A percentile compares a stretch with the other conserved stretches of the same genome.
Evolutionary conservation across 2,329 filamentous ascomycete genomes (phyloP).

Genomic region (Pseudogymnoascus sp.): DNA sequence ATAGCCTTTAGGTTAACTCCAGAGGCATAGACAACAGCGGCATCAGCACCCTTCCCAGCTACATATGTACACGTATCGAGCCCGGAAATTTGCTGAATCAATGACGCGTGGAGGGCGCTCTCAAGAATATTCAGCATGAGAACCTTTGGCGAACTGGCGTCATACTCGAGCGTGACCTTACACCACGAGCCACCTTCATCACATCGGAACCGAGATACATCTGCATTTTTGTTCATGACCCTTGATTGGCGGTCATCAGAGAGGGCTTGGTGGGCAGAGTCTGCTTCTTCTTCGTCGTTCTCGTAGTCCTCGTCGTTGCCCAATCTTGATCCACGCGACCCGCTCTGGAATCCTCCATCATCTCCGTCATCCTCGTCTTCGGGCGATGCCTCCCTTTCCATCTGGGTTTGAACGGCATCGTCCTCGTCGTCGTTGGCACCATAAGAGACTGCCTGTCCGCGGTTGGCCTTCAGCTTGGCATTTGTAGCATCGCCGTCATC

Average conservation of each 20-base stretch:
- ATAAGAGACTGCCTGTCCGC: slow-evolving; percentile 75
- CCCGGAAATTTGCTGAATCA: slow-evolving; percentile 78
- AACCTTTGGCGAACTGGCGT: slow-evolving; percentile 73
- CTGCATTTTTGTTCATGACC: slow-evolving; percentile 52
- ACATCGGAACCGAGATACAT: slow-evolving; percentile 71
- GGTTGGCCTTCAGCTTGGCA: slow-evolving; percentile 66
- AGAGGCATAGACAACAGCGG: slow-evolving; percentile 60
- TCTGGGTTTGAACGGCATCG: slow-evolving; percentile 57
- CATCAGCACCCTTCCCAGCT: slow-evolving; percentile 43
- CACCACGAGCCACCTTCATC: slow-evolving; percentile 71
- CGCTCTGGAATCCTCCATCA: slow-evolving; percentile 45
- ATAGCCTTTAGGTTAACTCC: slow-evolving; percentile 87
- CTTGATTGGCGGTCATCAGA: slow-evolving; percentile 46
- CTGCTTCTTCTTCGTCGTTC: slow-evolving; percentile 27
- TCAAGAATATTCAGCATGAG: slow-evolving; percentile 90
- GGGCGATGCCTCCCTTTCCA: slow-evolving; percentile 48
- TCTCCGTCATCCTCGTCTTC: slow-evolving; percentile 49
- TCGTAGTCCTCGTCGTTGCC: slow-evolving; percentile 29
- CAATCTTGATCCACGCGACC: slow-evolving; percentile 31
- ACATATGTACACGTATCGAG: slow-evolving; percentile 65
- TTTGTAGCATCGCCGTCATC: slow-evolving; percentile 71
- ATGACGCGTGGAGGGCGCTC: slow-evolving; percentile 63
- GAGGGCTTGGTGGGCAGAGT: slow-evolving; percentile 16
- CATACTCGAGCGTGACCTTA: slow-evolving; percentile 75
- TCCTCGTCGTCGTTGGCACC: slow-evolving; percentile 91